phyloP scores from a whole-genome alignment of 768 basidiomycete genomes.

The Lactifluus pinguis region DNA sequence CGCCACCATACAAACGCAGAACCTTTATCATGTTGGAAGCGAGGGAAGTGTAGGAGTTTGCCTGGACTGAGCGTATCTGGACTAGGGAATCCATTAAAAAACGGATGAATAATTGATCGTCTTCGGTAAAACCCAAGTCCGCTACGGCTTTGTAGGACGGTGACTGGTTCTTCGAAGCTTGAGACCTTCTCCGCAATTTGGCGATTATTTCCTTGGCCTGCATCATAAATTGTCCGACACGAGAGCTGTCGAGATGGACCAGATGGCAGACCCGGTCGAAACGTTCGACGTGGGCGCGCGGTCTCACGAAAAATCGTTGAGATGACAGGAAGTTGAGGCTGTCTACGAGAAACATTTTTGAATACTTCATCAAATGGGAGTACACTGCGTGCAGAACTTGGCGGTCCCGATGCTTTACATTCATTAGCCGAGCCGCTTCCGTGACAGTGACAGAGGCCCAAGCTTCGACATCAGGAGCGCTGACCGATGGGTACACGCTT shows the following conservation, averaged over 20 bases:
- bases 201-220: conserved; percentile 41
- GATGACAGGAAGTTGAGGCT: conserved; percentile 35
- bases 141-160: conserved; percentile 25
- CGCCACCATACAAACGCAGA: conserved; percentile 32
- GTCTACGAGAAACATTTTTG: conserved; percentile 45
- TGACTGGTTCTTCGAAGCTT: conserved; percentile 16
- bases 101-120: conserved; percentile 48
- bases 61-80: conserved; percentile 39
- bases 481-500: conserved; percentile 36
- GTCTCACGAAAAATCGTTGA: conserved; percentile 56
- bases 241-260: conserved; percentile 33
- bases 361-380: conserved; percentile 49
- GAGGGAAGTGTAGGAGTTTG: conserved; percentile 50
- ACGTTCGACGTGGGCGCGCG: conserved; percentile 43
- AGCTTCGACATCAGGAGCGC: conserved; percentile 35
- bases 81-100: conserved; percentile 52
- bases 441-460: conserved; percentile 50
- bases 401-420: conserved; percentile 7
- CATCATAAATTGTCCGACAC: conserved; percentile 39
- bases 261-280: conserved; percentile 41
- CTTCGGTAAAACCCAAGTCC: conserved; percentile 36
- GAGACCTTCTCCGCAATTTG: neutral
- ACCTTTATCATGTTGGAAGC: conserved; percentile 50
- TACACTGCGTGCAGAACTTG: conserved; percentile 46
- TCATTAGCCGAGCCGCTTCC: conserved; percentile 38